These are phyloP conservation scores for Cryphonectria japonica DNA, from an alignment of 2,329 filamentous ascomycete genomes.

Conservation along the genomic window DNA sequence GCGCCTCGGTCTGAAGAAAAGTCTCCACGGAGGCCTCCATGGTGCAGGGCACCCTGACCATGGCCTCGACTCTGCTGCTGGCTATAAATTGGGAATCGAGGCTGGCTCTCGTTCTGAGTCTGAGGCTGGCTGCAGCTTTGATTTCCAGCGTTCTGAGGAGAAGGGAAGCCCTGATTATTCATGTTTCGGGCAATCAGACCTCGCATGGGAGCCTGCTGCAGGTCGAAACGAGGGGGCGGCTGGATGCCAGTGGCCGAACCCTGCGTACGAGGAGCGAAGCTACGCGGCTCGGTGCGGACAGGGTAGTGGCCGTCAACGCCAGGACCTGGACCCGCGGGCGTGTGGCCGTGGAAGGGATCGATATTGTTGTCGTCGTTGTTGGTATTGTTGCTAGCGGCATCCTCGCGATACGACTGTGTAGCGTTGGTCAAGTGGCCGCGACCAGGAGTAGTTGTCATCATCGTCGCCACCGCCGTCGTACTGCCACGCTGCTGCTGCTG, in stretches of 20 bases:
- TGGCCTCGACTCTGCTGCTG: too few species aligned
- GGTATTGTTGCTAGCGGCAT: neutral
- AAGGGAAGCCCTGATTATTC: neutral
- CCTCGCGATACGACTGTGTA: neutral
- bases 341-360: neutral
- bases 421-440: neutral
- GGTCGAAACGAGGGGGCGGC: slow-evolving; percentile 46
- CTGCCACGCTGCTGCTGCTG: neutral
- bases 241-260: slow-evolving; percentile 32
- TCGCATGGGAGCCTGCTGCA: slow-evolving; percentile 24
- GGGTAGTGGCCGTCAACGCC: neutral
- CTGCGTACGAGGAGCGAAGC: slow-evolving; percentile 44
- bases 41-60: too few species aligned
- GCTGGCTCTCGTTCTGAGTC: too few species aligned
- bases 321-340: neutral
- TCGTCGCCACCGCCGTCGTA: neutral
- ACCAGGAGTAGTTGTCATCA: neutral
- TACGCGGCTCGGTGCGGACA: slow-evolving; percentile 45
- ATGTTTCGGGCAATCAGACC: neutral
- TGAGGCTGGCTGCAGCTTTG: too few species aligned
- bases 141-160: neutral
- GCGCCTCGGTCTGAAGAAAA: neutral
- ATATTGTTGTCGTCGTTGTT: neutral
- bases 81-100: too few species aligned
- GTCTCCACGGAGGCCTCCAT: neutral